phyloP scores from a whole-genome alignment of 169 alveolate species.

The Fabrea salina region DNA sequence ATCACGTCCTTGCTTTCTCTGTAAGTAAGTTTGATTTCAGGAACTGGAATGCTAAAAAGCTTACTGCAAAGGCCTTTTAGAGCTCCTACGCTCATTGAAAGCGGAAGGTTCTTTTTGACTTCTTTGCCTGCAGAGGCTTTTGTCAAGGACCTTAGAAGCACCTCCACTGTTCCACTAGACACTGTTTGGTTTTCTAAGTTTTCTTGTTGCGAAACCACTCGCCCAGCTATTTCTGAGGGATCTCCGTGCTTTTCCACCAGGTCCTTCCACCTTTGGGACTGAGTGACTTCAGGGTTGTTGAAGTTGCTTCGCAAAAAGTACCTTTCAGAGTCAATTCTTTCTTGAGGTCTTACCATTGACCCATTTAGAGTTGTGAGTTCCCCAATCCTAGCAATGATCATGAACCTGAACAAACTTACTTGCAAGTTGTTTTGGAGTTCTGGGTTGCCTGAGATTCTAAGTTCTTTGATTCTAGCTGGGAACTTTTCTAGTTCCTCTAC shows the following conservation, averaged over 20 bases:
- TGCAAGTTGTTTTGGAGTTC: constrained; percentile 2
- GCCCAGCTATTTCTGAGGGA: neutral
- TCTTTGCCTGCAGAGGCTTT: neutral
- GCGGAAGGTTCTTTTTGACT: neutral
- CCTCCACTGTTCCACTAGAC: neutral
- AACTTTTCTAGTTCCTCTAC: constrained; percentile 6
- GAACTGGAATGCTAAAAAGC: neutral
- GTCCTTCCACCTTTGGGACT: neutral
- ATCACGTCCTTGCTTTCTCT: neutral
- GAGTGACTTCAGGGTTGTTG: neutral
- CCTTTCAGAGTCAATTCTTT: constrained; percentile 28
- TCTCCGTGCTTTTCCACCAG: constrained; percentile 17
- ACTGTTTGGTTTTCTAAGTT: neutral
- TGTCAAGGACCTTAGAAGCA: constrained; percentile 8
- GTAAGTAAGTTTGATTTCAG: neutral
- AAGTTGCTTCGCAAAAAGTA: constrained; percentile 4
- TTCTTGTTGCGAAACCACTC: neutral
- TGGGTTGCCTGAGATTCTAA: neutral
- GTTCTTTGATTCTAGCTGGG: constrained; percentile 31
- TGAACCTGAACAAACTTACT: neutral
- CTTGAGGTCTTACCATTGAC: constrained; percentile 16
- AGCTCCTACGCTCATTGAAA: constrained; percentile 12
- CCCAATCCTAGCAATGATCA: constrained; percentile 7
- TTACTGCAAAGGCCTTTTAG: neutral
- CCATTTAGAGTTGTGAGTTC: neutral